Evolutionary conservation across 441 rosid species (phyloP).

Genomic region (Adansonia gregorii): DNA sequence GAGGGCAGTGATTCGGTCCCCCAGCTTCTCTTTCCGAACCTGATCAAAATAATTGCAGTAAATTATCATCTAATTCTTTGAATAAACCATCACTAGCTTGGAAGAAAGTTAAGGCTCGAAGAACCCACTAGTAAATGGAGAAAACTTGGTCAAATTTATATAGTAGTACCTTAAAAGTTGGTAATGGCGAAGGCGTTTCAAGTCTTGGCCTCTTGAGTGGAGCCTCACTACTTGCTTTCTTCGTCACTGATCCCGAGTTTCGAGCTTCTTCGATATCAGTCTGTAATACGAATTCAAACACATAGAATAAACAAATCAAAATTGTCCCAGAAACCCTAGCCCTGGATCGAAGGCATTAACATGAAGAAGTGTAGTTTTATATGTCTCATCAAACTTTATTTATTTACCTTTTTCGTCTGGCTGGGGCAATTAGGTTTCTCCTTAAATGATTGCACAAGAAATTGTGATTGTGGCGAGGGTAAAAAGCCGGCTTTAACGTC

Average conservation of each 20-base stretch:
- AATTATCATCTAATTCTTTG: conserved; percentile 25
- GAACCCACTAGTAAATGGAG: conserved; percentile 45
- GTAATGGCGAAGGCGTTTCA: conserved; percentile 83
- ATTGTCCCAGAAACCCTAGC: conserved; percentile 19
- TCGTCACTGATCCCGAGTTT: conserved; percentile 40
- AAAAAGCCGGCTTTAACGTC: conserved; percentile 37
- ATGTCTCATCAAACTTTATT: background rate
- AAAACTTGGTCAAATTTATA: background rate
- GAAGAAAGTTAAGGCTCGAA: background rate
- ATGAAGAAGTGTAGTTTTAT: background rate
- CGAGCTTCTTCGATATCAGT: conserved; percentile 42
- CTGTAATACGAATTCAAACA: conserved; percentile 46
- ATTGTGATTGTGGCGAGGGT: conserved; percentile 43
- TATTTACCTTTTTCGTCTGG: conserved; percentile 43
- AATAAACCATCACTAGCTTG: background rate
- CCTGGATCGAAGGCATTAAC: background rate
- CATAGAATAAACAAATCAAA: background rate
- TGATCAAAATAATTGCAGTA: conserved; percentile 24
- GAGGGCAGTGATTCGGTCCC: conserved; percentile 81
- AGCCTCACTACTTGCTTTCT: conserved; percentile 62
- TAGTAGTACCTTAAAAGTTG: conserved; percentile 77
- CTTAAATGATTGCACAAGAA: conserved; percentile 33
- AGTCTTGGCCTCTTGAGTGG: conserved; percentile 67
- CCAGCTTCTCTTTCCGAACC: conserved; percentile 79
- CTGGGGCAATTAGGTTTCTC: conserved; percentile 40